Percentiles rank a stretch among this genome's conserved stretches.
These are phyloP conservation scores for Fusarium pseudocircinatum DNA, from an alignment of 2,329 filamentous ascomycete species.

Conservation along the genomic window DNA sequence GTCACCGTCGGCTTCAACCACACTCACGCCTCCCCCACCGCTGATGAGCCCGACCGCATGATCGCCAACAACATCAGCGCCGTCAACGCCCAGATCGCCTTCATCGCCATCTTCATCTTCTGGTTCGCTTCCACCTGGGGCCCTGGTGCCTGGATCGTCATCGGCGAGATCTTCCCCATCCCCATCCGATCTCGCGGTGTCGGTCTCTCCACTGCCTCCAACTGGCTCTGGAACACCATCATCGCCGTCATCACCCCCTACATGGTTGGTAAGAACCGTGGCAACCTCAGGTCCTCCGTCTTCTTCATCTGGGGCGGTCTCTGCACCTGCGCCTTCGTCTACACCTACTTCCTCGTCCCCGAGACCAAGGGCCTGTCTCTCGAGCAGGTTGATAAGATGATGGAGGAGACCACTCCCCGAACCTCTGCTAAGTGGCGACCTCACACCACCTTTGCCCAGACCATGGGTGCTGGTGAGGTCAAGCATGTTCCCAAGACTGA, in stretches of 20 bases:
- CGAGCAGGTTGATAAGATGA: constrained; percentile 86
- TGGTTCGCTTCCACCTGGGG: constrained; percentile 93
- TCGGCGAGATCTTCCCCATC: constrained; percentile 90
- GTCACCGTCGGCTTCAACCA: constrained; percentile 67
- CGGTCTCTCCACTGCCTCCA: constrained; percentile 77
- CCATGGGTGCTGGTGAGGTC: constrained; percentile 43
- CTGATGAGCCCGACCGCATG: constrained; percentile 46
- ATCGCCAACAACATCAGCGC: constrained; percentile 65
- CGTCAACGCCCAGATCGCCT: constrained; percentile 73
- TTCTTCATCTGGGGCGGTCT: constrained; percentile 81
- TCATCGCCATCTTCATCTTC: constrained; percentile 93
- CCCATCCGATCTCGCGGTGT: constrained; percentile 90
- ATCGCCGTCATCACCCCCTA: constrained; percentile 75
- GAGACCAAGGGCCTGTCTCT: constrained; percentile 81
- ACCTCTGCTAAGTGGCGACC: constrained; percentile 82
- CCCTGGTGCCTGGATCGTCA: constrained; percentile 81
- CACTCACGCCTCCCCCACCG: constrained; percentile 56
- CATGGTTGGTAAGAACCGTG: constrained; percentile 61
- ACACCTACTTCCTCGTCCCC: constrained; percentile 78
- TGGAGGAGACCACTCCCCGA: constrained; percentile 84
- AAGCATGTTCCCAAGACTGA: constrained; percentile 42
- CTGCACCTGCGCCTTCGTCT: constrained; percentile 68
- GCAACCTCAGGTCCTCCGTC: constrained; percentile 67
- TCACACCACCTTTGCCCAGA: constrained; percentile 72
- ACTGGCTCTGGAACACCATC: constrained; percentile 77